Evolutionary conservation across 495 filamentous ascomycete species (phyloP).

Genomic region (Aspergillus saccharolyticus): DNA sequence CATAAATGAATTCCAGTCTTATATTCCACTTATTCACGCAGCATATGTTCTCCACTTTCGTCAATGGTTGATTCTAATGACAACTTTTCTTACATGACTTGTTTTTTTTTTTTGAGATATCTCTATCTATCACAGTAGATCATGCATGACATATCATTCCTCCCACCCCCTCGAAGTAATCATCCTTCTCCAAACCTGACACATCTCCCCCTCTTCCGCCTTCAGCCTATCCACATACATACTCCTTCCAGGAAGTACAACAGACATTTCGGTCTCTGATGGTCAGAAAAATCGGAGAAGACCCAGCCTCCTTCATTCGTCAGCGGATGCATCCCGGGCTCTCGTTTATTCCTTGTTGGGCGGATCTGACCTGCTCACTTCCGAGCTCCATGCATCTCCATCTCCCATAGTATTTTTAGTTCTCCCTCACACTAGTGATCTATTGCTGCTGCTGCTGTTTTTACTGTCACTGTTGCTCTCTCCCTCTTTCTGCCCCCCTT

Average conservation of each 20-base stretch:
- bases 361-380: conserved; percentile 6
- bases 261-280: background rate
- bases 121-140: conserved; percentile 14
- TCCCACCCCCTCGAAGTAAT: conserved; percentile 13
- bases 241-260: background rate
- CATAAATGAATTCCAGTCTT: no score
- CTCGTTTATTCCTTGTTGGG: conserved; percentile 15
- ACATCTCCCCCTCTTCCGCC: conserved; percentile 13
- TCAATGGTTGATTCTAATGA: no score
- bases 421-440: background rate
- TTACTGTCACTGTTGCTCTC: conserved; percentile 6
- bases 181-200: conserved; percentile 14
- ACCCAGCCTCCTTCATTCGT: conserved; percentile 18
- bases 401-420: background rate
- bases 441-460: background rate
- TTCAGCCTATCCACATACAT: conserved; percentile 6
- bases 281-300: conserved; percentile 1
- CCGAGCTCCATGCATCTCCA: background rate
- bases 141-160: conserved; percentile 25
- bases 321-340: conserved; percentile 15
- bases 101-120: conserved; percentile 4
- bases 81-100: background rate
- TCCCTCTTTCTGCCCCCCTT: background rate
- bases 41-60: no score
- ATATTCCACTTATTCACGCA: no score